Evolutionary conservation across 73 alveolate species (phyloP).

Genomic region (Breviolum minutum): DNA sequence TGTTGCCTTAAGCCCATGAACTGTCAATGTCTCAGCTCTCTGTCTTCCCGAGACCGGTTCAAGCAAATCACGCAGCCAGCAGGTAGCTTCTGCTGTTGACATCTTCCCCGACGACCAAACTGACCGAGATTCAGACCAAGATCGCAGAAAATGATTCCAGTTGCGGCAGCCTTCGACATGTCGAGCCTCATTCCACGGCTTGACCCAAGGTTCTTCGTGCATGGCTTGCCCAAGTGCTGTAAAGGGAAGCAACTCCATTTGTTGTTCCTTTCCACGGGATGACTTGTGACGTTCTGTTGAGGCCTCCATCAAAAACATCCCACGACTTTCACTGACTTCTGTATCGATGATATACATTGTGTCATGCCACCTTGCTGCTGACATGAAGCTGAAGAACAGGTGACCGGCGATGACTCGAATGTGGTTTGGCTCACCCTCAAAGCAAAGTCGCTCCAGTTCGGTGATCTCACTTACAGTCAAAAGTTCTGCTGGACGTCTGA

Average conservation of each 20-base stretch:
- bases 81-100: neutral
- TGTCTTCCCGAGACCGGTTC: neutral
- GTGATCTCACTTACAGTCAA: neutral
- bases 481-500: neutral
- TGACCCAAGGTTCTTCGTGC: neutral
- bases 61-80: neutral
- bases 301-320: neutral
- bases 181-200: neutral
- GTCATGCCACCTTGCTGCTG: neutral
- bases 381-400: neutral
- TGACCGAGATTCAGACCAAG: neutral
- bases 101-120: neutral
- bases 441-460: neutral
- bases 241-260: neutral
- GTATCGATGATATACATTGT: neutral
- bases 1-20: slow-evolving; percentile 13
- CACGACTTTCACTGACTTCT: neutral
- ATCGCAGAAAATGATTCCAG: neutral
- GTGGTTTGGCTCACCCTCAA: neutral
- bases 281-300: neutral
- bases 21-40: neutral
- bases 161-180: neutral
- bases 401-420: neutral
- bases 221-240: neutral
- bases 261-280: neutral